These are phyloP conservation scores for Dalbergia oliveri DNA, from an alignment of 306 rosid species.

Conservation along the genomic window DNA sequence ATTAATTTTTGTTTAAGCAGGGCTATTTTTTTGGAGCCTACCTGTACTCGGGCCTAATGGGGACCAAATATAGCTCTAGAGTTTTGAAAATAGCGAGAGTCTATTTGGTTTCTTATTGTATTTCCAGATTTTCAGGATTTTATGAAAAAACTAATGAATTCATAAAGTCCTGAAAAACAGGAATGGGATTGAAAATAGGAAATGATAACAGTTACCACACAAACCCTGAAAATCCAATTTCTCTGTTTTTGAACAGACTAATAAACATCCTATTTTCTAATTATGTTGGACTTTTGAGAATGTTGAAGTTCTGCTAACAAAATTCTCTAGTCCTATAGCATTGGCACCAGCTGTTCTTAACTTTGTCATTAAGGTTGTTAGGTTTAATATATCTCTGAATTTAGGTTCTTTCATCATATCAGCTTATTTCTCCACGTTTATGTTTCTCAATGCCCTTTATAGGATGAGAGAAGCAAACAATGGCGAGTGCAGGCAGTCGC, in stretches of 20 bases:
- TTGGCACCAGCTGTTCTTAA: neutral
- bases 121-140: too few species aligned
- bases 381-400: neutral
- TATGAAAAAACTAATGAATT: too few species aligned
- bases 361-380: neutral
- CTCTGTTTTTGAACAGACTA: too few species aligned
- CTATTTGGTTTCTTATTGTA: too few species aligned
- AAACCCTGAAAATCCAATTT: neutral
- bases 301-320: neutral
- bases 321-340: neutral
- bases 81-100: neutral
- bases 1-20: neutral
- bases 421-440: neutral
- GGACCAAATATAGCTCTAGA: neutral
- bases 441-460: slow-evolving; percentile 29
- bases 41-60: neutral
- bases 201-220: too few species aligned
- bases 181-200: too few species aligned
- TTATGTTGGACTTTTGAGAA: neutral
- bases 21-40: neutral
- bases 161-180: too few species aligned
- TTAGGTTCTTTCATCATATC: neutral
- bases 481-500: slow-evolving; percentile 94
- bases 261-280: neutral
- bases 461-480: slow-evolving; percentile 86